These are phyloP conservation scores for Sporothrix schenckii DNA, from an alignment of 2,329 filamentous ascomycete species.

Conservation along the genomic window DNA sequence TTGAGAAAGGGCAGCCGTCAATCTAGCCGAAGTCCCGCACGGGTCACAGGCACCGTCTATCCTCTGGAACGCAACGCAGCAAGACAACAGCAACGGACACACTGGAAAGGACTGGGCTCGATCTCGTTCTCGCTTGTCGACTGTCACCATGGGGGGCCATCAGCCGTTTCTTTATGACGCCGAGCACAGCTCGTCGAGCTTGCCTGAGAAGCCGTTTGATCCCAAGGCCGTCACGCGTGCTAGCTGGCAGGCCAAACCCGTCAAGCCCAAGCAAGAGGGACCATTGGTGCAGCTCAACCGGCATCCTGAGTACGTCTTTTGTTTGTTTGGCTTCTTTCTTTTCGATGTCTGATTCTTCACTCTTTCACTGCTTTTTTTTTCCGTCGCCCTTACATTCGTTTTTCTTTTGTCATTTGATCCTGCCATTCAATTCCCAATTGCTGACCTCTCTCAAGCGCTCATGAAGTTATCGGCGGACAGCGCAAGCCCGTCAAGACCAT, in stretches of 20 bases:
- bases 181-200: slow-evolving; percentile 54
- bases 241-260: slow-evolving; percentile 67
- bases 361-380: not conserved
- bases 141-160: slow-evolving; percentile 41
- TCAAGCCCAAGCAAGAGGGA: slow-evolving; percentile 68
- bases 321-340: not conserved
- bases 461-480: slow-evolving; percentile 65
- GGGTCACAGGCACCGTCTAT: slow-evolving; percentile 19
- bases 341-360: not conserved
- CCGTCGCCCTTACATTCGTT: not conserved
- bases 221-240: slow-evolving; percentile 83
- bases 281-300: slow-evolving; percentile 80
- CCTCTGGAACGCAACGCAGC: slow-evolving; percentile 13
- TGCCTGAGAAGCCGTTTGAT: slow-evolving; percentile 68
- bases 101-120: not conserved
- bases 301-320: slow-evolving; percentile 75
- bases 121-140: not conserved
- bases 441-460: slow-evolving; percentile 50
- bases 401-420: not conserved
- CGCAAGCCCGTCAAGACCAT: slow-evolving; percentile 66
- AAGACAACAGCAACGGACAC: slow-evolving; percentile 21
- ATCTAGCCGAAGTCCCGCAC: not conserved
- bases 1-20: not conserved
- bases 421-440: not conserved
- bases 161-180: slow-evolving; percentile 73